Base-by-base conservation (phyloP, 148 eudicot genomes). In the Suaeda aralocaspica region DNA sequence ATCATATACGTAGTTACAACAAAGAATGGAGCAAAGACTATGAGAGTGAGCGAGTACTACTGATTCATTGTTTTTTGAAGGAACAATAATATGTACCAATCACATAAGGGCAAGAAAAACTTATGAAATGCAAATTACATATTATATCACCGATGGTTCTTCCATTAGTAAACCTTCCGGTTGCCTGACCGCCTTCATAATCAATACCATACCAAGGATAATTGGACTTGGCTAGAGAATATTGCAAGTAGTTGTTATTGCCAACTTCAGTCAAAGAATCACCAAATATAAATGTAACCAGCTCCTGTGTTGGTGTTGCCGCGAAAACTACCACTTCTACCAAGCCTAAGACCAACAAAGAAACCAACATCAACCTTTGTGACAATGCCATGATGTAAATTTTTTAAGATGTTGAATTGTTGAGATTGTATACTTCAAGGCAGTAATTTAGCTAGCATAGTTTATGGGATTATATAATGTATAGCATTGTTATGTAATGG, bases 251-350 rank as follows among this genome's bases (percentile, higher is more conserved):
- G 45, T 92, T 92, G 77, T 92, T 92, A 75, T 92, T 92, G 16
- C 98, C 98, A 24, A 92, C 98, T 78, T 92, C 98, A 4, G 98
- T 84, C 75, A 92, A 84, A n/a, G 98, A 90, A 77, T 92, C 98
- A 12, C 98, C 98, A 55, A 92, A 92, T 18, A 90, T 65, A 71
- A 61, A 92, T 0, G 96, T 88, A 29, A 92, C 92, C 5, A 79
- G 34, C 14, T 75, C 26, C 15, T 39, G 33, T 16, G 74, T 31
- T 5, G 24, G 34, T 0, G 83, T 36, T 0, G 51, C 62, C 1
- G 66, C 58, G 9, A 50, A 50, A 59, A 69, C 28, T 26, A 6
- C 25, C 34, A 45, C 56, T 59, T 34, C 46, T 5, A 28, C 1
- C n/a, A 64, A 10, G 21, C 61, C 6, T 59, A 49, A 58, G 29